phyloP scores from a whole-genome alignment of 768 basidiomycete species.

The Russula earlei region DNA sequence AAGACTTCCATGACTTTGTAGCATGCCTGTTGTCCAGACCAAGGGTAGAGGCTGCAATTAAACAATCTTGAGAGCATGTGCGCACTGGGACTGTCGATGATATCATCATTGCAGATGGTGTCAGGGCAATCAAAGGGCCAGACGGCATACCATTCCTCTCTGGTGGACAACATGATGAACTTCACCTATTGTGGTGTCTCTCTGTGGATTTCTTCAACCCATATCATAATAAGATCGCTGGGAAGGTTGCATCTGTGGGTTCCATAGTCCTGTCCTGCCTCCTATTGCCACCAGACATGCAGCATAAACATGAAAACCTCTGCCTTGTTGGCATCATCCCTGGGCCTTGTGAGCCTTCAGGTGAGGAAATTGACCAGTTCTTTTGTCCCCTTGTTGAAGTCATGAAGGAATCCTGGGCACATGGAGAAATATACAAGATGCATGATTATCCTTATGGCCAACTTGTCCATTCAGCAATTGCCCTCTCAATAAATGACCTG shows the following conservation, averaged over 20 bases:
- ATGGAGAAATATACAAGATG: slow-evolving; percentile 23
- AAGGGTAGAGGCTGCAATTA: neutral
- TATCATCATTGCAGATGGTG: neutral
- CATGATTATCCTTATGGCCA: neutral
- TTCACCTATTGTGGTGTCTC: slow-evolving; percentile 26
- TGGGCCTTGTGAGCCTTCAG: slow-evolving; percentile 30
- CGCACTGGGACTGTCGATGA: neutral
- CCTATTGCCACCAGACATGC: slow-evolving; percentile 29
- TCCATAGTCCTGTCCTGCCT: slow-evolving; percentile 28
- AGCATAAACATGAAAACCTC: slow-evolving; percentile 32
- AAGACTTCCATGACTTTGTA: neutral
- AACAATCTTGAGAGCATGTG: neutral
- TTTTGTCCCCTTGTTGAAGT: slow-evolving; percentile 31
- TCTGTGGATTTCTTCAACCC: slow-evolving; percentile 32
- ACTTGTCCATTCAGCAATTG: neutral
- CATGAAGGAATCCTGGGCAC: slow-evolving; percentile 28
- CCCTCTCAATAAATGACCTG: neutral
- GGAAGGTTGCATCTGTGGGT: slow-evolving; percentile 23
- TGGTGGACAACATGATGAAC: neutral
- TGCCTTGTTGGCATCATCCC: slow-evolving; percentile 34
- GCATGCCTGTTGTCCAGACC: neutral
- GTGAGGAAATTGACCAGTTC: slow-evolving; percentile 30
- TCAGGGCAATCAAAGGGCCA: neutral
- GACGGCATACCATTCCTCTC: neutral
- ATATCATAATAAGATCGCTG: slow-evolving; percentile 25